Base-by-base conservation (phyloP, 768 basidiomycete genomes). In the Mycena capillaripes region DNA sequence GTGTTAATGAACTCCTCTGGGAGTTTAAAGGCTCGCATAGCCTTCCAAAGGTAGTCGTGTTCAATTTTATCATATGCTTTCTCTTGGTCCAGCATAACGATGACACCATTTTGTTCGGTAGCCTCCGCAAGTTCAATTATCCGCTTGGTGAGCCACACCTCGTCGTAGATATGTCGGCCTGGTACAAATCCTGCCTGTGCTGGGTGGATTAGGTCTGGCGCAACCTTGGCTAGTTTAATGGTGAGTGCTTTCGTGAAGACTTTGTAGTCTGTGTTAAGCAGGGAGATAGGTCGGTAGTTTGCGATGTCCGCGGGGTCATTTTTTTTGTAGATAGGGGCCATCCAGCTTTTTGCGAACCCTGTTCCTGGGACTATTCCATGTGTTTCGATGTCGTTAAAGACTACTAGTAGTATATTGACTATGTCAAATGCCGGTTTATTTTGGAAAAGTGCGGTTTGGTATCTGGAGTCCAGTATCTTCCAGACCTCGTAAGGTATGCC, bases 311-410 rank as follows among this genome's bases (percentile, higher is more conserved):
- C 57, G 1, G n/a, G 11, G n/a, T 78, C 78, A 30, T 77, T 81
- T 48, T 82, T 82, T 48, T 84, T 84, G 46, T 79, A 83, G 0
- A 83, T 27, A 0, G 78, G 79, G 56, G 76, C 72, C 71, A 77
- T 75, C 74, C 76, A 77, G 36, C 82, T 81, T 0, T 62, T 36
- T 0, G 78, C 53, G 42, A 79, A 84, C 2, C 7, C 1, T 0
- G 74, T 70, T 0, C 16, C 1, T 0, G 16, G n/a, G 16, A 40
- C 56, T 0, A 77, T 14, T 0, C 79, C 58, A 19, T 67, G 21
- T 3, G 34, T 38, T 32, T 58, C 55, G 25, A 67, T 67, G 42
- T 68, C 66, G 1, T 76, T 76, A 16, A 65, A 78, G 0, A 79
- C 30, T 0, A 0, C 27, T 0, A 38, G 71, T 0, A 79, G 61